These are phyloP conservation scores for Suillus plorans DNA, from an alignment of 768 basidiomycete species.

Conservation along the genomic window DNA sequence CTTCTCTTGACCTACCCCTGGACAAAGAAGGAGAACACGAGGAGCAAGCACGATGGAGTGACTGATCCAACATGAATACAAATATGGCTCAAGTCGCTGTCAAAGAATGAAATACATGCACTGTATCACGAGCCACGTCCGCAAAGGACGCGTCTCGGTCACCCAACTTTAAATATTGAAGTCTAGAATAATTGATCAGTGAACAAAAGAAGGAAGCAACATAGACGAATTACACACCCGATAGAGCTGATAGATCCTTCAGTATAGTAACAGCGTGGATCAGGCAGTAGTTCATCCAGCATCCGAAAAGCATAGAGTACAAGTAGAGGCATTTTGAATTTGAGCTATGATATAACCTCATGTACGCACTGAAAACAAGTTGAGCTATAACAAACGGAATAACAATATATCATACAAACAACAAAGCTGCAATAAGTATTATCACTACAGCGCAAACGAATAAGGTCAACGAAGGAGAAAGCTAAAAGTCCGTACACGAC, in stretches of 20 bases:
- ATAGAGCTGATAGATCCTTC: neutral
- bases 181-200: neutral
- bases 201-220: neutral
- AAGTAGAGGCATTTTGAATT: neutral
- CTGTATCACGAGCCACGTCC: neutral
- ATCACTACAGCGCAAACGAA: neutral
- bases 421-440: conserved; percentile 7
- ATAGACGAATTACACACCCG: neutral
- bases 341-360: neutral
- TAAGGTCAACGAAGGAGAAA: neutral
- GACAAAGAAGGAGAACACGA: conserved; percentile 3
- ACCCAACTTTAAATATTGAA: neutral
- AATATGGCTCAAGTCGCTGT: neutral
- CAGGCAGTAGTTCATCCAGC: neutral
- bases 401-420: conserved; percentile 32
- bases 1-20: conserved; percentile 6
- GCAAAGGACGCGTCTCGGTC: neutral
- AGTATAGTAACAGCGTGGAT: neutral
- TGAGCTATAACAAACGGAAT: conserved; percentile 10
- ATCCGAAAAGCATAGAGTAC: neutral
- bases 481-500: neutral
- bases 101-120: neutral
- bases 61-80: neutral
- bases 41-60: neutral
- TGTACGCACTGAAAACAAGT: neutral